Evolutionary conservation across 768 basidiomycete genomes (phyloP).

Genomic region (Obba rivulosa): DNA sequence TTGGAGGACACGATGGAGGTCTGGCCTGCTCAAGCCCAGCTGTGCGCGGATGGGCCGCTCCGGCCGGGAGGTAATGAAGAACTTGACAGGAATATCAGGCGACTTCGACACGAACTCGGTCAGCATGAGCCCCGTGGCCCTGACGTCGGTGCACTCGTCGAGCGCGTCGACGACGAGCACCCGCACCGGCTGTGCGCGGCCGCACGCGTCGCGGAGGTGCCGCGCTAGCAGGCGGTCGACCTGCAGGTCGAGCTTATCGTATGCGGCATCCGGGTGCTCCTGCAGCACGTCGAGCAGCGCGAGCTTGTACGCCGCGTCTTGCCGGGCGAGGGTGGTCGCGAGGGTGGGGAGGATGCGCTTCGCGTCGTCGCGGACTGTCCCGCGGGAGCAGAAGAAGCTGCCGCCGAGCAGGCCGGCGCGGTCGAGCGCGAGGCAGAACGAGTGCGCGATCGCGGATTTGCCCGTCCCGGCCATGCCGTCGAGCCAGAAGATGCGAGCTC

Average conservation of each 20-base stretch:
- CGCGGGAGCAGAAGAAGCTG: slow-evolving; percentile 28
- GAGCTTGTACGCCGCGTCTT: slow-evolving; percentile 18
- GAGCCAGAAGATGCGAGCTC: slow-evolving; percentile 3
- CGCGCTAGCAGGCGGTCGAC: not conserved
- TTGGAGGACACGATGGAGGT: not conserved
- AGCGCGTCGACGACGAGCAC: slow-evolving; percentile 29
- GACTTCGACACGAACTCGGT: not conserved
- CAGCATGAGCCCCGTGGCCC: not conserved
- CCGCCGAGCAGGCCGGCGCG: slow-evolving; percentile 23
- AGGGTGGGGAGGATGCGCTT: slow-evolving; percentile 20
- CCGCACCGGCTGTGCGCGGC: not conserved
- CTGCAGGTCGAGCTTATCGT: no score
- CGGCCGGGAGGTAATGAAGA: slow-evolving; percentile 1
- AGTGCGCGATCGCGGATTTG: slow-evolving; percentile 32
- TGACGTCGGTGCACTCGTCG: slow-evolving; percentile 25
- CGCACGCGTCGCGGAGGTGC: slow-evolving; percentile 10
- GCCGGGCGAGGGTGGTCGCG: slow-evolving; percentile 2
- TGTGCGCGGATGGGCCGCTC: not conserved
- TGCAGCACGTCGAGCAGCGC: slow-evolving; percentile 10
- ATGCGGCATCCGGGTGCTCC: slow-evolving; percentile 6
- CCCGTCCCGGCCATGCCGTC: slow-evolving; percentile 30
- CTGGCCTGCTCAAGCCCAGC: not conserved
- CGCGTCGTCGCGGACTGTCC: slow-evolving; percentile 2
- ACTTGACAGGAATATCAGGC: not conserved
- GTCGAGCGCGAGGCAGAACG: slow-evolving; percentile 21